phyloP scores from a whole-genome alignment of 2,329 filamentous ascomycete species.

The Epichloe coenophiala region DNA sequence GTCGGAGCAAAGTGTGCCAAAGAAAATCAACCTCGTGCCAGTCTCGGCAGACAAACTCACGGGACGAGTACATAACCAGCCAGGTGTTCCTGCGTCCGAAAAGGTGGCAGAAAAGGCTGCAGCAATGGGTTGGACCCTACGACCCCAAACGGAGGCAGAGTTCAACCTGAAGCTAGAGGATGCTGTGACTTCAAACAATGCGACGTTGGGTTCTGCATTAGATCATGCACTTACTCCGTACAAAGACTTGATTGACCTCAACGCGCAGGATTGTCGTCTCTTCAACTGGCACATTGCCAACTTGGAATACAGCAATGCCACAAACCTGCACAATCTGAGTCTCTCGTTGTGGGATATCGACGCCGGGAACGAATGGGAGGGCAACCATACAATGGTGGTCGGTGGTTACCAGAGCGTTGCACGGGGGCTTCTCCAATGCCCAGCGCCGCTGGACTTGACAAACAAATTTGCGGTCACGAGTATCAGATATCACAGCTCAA shows the following conservation, averaged over 20 bases:
- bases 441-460: slow-evolving; percentile 62
- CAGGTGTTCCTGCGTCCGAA: slow-evolving; percentile 52
- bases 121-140: slow-evolving; percentile 71
- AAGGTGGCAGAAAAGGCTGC: slow-evolving; percentile 67
- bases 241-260: slow-evolving; percentile 66
- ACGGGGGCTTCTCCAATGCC: slow-evolving; percentile 64
- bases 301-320: slow-evolving; percentile 92
- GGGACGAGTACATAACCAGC: slow-evolving; percentile 57
- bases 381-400: slow-evolving; percentile 81
- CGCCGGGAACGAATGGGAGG: slow-evolving; percentile 94
- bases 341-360: slow-evolving; percentile 93
- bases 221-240: slow-evolving; percentile 88
- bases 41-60: slow-evolving; percentile 57
- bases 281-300: slow-evolving; percentile 99
- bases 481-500: slow-evolving; percentile 48
- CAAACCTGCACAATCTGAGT: slow-evolving; percentile 74
- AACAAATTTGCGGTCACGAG: slow-evolving; percentile 60
- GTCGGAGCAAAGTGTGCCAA: slow-evolving; percentile 38
- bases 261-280: slow-evolving; percentile 73
- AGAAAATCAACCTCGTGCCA: slow-evolving; percentile 43
- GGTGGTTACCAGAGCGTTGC: slow-evolving; percentile 91
- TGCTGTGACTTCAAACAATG: slow-evolving; percentile 47
- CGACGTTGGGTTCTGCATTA: slow-evolving; percentile 81
- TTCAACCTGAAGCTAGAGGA: slow-evolving; percentile 59
- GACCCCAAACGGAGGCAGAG: slow-evolving; percentile 45